Evolutionary conservation across 176 grass and related monocot species (phyloP), one percentile per base, ranked within the genome.

Genomic region (Raddia distichophylla): DNA sequence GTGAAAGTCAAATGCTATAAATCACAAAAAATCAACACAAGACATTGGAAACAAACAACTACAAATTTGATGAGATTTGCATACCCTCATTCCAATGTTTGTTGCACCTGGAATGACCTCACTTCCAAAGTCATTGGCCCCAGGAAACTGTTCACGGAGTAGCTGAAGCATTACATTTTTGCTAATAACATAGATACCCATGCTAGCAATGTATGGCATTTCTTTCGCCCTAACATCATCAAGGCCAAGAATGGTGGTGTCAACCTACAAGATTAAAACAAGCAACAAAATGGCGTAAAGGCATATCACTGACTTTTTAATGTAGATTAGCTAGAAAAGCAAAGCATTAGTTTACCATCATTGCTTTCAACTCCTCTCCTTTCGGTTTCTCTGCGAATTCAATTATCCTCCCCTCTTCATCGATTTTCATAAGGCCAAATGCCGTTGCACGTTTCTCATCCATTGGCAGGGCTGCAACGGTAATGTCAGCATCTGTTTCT

Each of bases 21-120:
- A 37, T 75, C 13, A 45, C 19, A 12, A 71, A 40, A 40, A 80
- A 75, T 10, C 47, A 68, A 32, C 6, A 84, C 62, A 80, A 45
- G 73, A 55, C 59, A 67, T 13, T 17, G 16, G 6, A 67, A 77
- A 33, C 32, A 52, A 86, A 82, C 1, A 42, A 40, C 37, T 40
- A 40, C 37, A 53, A 40, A 73, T 27, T 73, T 5, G 4, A 40
- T 40, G 52, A 78, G 46, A 52, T 86, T 74, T 73, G 8, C 84
- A 40, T 99, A 99, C 97, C 97, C 97, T 93, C 85, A 88, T 93
- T 74, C 93, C 93, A 49, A 90, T 52, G 19, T 76, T 93, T 60
- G 97, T 99, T 78, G 97, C 97, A 62, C 97, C 97, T 58, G 97
- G 97, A 84, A 99, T 99, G 75, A 99, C 91, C 75, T 99, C 97